phyloP scores from a whole-genome alignment of 768 basidiomycete genomes.

The Lentinula boryana region DNA sequence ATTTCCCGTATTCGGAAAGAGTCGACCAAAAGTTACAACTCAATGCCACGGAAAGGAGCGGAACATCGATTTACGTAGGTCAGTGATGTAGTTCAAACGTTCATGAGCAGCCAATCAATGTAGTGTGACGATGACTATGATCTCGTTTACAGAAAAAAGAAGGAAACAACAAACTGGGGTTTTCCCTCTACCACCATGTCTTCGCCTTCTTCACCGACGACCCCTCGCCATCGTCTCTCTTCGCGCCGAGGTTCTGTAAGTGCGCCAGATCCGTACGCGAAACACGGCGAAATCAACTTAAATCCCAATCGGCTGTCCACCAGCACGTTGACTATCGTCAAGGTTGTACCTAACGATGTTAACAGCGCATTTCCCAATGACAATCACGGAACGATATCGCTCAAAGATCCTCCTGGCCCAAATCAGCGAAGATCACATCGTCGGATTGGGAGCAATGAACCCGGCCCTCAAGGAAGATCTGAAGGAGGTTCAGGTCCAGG shows the following conservation, averaged over 20 bases:
- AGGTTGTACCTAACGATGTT: conserved; percentile 28
- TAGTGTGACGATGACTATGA: not conserved
- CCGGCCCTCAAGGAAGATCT: conserved; percentile 17
- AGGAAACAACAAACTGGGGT: not conserved
- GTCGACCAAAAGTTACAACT: not conserved
- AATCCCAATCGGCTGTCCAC: conserved; percentile 51
- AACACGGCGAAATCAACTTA: conserved; percentile 45
- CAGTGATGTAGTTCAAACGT: not conserved
- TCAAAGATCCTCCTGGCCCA: conserved; percentile 29
- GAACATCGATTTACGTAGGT: conserved; percentile 3
- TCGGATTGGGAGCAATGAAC: conserved; percentile 20
- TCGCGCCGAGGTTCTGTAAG: conserved; percentile 61
- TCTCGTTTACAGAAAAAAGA: not conserved
- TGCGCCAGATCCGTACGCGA: conserved; percentile 64
- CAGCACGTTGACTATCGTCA: conserved; percentile 70
- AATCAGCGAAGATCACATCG: conserved; percentile 22
- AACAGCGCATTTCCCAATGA: not conserved
- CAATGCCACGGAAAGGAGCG: not conserved
- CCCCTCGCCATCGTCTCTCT: conserved; percentile 31
- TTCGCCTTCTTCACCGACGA: conserved; percentile 2
- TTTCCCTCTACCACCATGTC: not conserved
- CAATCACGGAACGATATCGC: conserved; percentile 8
- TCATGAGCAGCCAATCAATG: not conserved
- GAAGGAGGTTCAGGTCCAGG: conserved; percentile 12
- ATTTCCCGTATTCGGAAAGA: not conserved